Conservation (phyloP, 2,329 filamentous ascomycete species). For the Fusarium xylarioides region DNA sequence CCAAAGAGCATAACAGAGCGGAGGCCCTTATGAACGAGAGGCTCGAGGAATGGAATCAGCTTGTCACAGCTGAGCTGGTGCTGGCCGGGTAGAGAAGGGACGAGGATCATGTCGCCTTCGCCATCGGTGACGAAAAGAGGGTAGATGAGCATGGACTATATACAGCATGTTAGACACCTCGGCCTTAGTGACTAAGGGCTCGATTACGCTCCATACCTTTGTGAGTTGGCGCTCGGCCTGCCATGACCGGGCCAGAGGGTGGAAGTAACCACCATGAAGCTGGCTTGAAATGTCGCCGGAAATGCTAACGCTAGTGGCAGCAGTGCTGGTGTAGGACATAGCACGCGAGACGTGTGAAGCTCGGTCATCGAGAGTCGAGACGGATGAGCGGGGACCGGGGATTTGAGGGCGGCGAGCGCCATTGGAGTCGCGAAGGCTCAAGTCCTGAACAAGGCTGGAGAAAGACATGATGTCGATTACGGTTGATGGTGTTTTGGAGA, state of each 20-base stretch:
- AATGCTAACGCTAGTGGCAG: slow-evolving; percentile 75
- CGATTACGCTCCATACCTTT: slow-evolving; percentile 65
- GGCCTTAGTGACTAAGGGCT: background rate
- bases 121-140: slow-evolving; percentile 96
- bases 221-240: slow-evolving; percentile 86
- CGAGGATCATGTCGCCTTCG: slow-evolving; percentile 88
- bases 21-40: slow-evolving; percentile 88
- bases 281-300: slow-evolving; percentile 82
- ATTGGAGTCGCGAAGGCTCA: slow-evolving; percentile 66
- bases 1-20: slow-evolving; percentile 95
- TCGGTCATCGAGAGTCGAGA: slow-evolving; percentile 67
- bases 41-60: slow-evolving; percentile 82
- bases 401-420: slow-evolving; percentile 56
- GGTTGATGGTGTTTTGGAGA: slow-evolving; percentile 12
- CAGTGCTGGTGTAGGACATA: slow-evolving; percentile 73
- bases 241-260: slow-evolving; percentile 82
- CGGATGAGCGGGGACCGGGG: slow-evolving; percentile 54
- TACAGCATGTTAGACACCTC: slow-evolving; percentile 20
- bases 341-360: slow-evolving; percentile 69
- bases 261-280: slow-evolving; percentile 83
- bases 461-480: slow-evolving; percentile 64
- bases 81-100: slow-evolving; percentile 92
- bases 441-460: slow-evolving; percentile 72
- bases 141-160: slow-evolving; percentile 96
- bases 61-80: slow-evolving; percentile 88